Evolutionary conservation across 108 stramenopile species (phyloP).

Genomic region (Nitzschia sp.): DNA sequence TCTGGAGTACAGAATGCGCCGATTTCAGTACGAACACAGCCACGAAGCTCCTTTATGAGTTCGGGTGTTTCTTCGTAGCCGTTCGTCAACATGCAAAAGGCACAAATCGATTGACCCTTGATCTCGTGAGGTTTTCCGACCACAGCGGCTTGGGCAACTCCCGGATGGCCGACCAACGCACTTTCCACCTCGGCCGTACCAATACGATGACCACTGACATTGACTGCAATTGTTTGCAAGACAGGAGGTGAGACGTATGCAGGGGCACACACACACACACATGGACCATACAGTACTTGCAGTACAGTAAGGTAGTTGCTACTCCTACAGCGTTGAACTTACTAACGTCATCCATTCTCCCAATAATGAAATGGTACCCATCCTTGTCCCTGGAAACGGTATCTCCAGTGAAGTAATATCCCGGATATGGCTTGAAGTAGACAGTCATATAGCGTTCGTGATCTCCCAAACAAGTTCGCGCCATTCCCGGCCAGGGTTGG

Average conservation of each 20-base stretch:
- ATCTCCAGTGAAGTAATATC: conserved; percentile 98
- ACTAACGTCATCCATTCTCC: conserved; percentile 94
- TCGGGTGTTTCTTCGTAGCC: conserved; percentile 68
- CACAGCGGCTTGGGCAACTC: conserved; percentile 91
- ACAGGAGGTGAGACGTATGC: not conserved
- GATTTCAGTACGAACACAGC: conserved; percentile 79
- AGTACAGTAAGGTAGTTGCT: no score
- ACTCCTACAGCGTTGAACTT: no score
- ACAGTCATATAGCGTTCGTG: conserved; percentile 92
- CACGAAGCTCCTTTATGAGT: conserved; percentile 79
- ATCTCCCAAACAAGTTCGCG: conserved; percentile 92
- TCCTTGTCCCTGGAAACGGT: conserved; percentile 90
- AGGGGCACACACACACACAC: not conserved
- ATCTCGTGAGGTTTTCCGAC: conserved; percentile 91
- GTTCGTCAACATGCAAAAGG: conserved; percentile 75
- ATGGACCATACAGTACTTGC: no score
- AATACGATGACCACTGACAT: conserved; percentile 95
- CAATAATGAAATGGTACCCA: conserved; percentile 97
- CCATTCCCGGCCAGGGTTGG: conserved; percentile 95
- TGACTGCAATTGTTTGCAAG: conserved; percentile 38
- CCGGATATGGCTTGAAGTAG: conserved; percentile 93
- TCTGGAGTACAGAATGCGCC: conserved; percentile 95
- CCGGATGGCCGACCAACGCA: conserved; percentile 88
- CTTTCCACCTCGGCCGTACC: conserved; percentile 94
- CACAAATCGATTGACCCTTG: conserved; percentile 90